A percentile compares a stretch with the other conserved stretches of the same genome.
These are phyloP conservation scores for Teunomyces barrocoloradensis DNA, from an alignment of 805 yeast species.

Conservation along the genomic window DNA sequence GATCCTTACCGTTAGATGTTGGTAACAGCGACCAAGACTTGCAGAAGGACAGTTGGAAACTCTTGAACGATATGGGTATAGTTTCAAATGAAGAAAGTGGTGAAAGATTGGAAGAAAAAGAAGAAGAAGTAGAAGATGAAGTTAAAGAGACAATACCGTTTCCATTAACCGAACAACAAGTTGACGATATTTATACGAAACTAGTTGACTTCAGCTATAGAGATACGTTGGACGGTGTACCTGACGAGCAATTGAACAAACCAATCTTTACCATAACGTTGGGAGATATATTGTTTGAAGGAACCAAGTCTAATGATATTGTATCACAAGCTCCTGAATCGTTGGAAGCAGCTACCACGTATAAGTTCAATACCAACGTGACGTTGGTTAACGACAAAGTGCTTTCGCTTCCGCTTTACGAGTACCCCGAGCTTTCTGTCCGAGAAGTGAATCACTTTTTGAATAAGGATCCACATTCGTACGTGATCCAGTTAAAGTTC, in stretches of 20 bases:
- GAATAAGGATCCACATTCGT: conserved; percentile 22
- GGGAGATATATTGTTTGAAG: conserved; percentile 37
- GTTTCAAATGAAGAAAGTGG: conserved; percentile 4
- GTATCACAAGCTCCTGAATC: neutral
- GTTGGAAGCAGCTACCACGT: conserved; percentile 14
- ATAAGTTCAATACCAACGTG: conserved; percentile 33
- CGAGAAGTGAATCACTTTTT: conserved; percentile 21
- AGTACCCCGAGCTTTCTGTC: conserved; percentile 9
- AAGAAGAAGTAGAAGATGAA: no score
- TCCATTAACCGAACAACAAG: conserved; percentile 10
- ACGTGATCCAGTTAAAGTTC: conserved; percentile 42
- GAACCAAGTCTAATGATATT: conserved; percentile 2
- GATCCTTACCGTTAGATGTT: conserved; percentile 10
- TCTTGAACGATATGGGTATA: conserved; percentile 18
- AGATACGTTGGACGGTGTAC: conserved; percentile 19
- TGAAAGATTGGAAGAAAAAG: neutral
- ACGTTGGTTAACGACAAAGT: conserved; percentile 31
- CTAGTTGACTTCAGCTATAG: conserved; percentile 27
- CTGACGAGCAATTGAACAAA: conserved; percentile 13
- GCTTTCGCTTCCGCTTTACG: conserved; percentile 28
- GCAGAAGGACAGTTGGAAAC: conserved; percentile 14
- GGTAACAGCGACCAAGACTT: conserved; percentile 6
- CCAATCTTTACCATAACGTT: conserved; percentile 37
- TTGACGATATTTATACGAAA: conserved; percentile 21
- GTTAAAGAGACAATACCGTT: neutral